phyloP scores from a whole-genome alignment of 805 yeast species.

The Yamadazyma paraphyllophila region DNA sequence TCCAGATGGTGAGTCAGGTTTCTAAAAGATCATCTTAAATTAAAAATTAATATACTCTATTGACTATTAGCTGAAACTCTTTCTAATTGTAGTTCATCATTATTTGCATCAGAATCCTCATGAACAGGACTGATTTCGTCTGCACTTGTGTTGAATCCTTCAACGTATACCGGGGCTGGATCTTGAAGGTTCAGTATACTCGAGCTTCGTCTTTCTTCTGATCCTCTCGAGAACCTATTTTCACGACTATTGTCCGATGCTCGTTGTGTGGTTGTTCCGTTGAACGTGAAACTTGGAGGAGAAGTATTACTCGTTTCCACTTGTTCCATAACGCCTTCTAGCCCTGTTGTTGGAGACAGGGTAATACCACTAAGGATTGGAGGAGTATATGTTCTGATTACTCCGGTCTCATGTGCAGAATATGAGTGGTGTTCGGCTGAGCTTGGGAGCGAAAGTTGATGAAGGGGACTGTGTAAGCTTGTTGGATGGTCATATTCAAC shows the following conservation, averaged over 20 bases:
- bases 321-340: not conserved
- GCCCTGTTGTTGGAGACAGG: not conserved
- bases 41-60: not conserved
- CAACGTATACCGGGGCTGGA: not conserved
- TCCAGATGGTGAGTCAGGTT: constrained; percentile 5
- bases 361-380: not conserved
- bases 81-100: constrained; percentile 5
- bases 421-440: not conserved
- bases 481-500: not conserved
- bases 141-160: too few species aligned
- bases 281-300: not conserved
- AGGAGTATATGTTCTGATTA: not conserved
- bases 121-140: not conserved
- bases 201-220: too few species aligned
- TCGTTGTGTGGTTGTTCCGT: too few species aligned
- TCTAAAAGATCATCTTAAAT: not conserved
- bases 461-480: not conserved
- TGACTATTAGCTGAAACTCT: constrained; percentile 5
- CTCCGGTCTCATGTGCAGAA: not conserved
- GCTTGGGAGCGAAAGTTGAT: not conserved
- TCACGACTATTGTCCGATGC: too few species aligned
- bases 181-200: not conserved
- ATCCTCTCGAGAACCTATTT: too few species aligned
- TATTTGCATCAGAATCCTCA: constrained; percentile 1
- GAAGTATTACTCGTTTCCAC: not conserved